phyloP scores from a whole-genome alignment of 2,329 filamentous ascomycete species.

The Fusarium tupiense region DNA sequence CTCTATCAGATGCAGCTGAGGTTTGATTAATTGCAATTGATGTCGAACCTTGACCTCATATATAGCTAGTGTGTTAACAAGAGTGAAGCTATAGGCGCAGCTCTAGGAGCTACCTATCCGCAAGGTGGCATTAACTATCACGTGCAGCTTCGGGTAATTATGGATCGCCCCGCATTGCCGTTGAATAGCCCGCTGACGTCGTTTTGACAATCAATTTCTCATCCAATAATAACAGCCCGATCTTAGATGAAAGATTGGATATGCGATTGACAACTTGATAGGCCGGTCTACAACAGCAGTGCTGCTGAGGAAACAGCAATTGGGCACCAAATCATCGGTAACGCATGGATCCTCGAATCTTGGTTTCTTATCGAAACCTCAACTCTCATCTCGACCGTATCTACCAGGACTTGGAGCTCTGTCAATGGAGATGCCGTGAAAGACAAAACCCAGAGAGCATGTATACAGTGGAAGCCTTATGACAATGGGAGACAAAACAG shows the following conservation, averaged over 20 bases:
- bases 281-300: background rate
- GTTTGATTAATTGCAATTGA: background rate
- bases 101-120: constrained; percentile 18
- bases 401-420: background rate
- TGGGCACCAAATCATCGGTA: background rate
- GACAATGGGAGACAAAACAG: too few species aligned
- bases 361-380: background rate
- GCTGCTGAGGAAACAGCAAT: background rate
- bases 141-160: constrained; percentile 29
- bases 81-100: constrained; percentile 12
- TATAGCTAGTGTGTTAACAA: background rate
- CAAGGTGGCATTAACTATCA: constrained; percentile 38
- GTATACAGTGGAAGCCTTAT: background rate
- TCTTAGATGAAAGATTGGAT: background rate
- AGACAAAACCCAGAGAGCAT: background rate
- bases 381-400: background rate
- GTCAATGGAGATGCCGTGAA: background rate
- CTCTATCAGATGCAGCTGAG: background rate
- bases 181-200: constrained; percentile 13
- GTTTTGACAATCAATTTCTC: background rate
- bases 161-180: constrained; percentile 4
- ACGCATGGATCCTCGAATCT: background rate
- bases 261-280: background rate
- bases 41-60: background rate
- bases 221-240: background rate